phyloP scores from a whole-genome alignment of 805 yeast species.

The Hanseniaspora clermontiae region DNA sequence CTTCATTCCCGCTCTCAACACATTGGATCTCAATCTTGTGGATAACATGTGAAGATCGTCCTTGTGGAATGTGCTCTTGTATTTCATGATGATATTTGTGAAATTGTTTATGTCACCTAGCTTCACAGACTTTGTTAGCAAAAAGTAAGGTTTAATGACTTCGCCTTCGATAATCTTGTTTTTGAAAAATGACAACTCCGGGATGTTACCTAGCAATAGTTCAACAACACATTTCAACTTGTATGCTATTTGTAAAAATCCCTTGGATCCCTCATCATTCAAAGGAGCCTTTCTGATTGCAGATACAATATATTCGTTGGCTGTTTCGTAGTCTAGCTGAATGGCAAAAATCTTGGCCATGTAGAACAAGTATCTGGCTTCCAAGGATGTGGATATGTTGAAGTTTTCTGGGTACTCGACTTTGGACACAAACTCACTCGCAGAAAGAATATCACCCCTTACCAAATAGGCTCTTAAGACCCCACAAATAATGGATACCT shows the following conservation, averaged over 20 bases:
- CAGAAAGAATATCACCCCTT: constrained; percentile 72
- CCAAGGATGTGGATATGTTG: constrained; percentile 71
- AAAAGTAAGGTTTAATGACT: constrained; percentile 67
- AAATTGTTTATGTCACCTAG: constrained; percentile 79
- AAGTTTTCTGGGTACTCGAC: constrained; percentile 62
- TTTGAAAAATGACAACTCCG: constrained; percentile 71
- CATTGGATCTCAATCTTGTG: constrained; percentile 85
- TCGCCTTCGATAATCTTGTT: constrained; percentile 42
- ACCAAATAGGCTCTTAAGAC: constrained; percentile 68
- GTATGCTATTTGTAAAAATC: constrained; percentile 80
- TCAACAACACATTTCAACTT: constrained; percentile 81
- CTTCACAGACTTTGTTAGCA: constrained; percentile 81
- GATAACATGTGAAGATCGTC: constrained; percentile 81
- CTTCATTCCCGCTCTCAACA: constrained; percentile 93
- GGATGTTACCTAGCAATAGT: constrained; percentile 90
- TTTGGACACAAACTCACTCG: constrained; percentile 79
- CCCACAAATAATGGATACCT: constrained; percentile 75
- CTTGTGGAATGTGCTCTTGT: constrained; percentile 46
- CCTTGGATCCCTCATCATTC: constrained; percentile 69
- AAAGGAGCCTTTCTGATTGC: constrained; percentile 88
- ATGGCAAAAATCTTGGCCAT: constrained; percentile 82
- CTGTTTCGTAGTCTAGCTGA: constrained; percentile 82
- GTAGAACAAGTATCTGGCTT: constrained; percentile 84
- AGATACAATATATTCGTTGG: constrained; percentile 81
- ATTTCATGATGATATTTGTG: constrained; percentile 52